Base-by-base conservation (phyloP, 2,329 filamentous ascomycete species). In the Fusarium penzigii region DNA sequence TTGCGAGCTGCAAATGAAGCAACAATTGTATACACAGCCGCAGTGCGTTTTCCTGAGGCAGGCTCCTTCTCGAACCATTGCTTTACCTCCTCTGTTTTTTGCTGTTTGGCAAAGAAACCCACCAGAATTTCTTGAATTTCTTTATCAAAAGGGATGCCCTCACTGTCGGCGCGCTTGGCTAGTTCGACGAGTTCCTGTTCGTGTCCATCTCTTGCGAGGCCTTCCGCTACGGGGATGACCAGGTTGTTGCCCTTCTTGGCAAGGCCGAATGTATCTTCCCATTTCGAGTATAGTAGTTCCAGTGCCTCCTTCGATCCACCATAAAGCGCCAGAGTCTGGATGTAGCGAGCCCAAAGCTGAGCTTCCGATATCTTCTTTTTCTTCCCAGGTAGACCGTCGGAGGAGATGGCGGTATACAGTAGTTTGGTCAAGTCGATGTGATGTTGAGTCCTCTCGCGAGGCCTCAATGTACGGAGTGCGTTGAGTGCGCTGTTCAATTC, bases 1-100 rank as follows among this genome's bases (percentile, higher is more conserved):
- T 83, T 85, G 17, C 82, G 78, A 48, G 82, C 76, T 47, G 84
- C 85, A 59, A 87, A 85, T 39, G 56, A 58, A 4, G 71, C 71
- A n/a, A 74, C 34, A 3, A 59, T 48, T 16, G 65, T 63, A 42
- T 70, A 70, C 3, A 67, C 61, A 14, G 61, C 55, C 13, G 58
- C 52, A 17, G 51, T 59, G 25, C 54, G 58, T 10, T 51, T 52
- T 12, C 53, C 51, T 12, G 64, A 49, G 10, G 71, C 63, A 4
- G 85, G 72, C 2, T 80, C 75, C 55, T 80, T 82, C 17, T 79
- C 72, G 62, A 88, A 92, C 83, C 91, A 90, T 12, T 75, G 67
- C 64, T 88, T 86, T 3, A 86, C 86, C 55, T 83, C 80, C n/a
- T 77, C 68, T 5, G 87, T 65, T 43, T 84, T 75, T 58, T 85